Evolutionary conservation across 768 basidiomycete species (phyloP), one percentile per base, ranked within the genome.

Genomic region (Cystofilobasidium capitatum): DNA sequence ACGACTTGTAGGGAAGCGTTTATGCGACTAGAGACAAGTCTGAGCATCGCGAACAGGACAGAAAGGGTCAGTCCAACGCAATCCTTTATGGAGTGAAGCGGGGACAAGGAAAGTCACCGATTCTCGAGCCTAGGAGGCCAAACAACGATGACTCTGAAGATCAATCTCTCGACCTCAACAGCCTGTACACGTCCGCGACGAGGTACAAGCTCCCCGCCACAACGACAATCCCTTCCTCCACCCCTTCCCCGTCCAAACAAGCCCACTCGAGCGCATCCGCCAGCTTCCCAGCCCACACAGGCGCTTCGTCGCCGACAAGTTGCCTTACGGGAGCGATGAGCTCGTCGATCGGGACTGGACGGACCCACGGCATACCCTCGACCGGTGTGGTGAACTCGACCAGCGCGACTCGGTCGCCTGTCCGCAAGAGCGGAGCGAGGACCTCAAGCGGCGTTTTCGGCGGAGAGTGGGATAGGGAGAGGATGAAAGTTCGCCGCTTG

Each of bases 301-400:
- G 66, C 22, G 82, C 79, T 49, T 79, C 79, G n/a, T 76, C 77
- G 7, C 82, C 81, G 4, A 78, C 74, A 6, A 86, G 77, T 37
- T 70, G 70, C 51, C 66, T 69, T 24, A 85, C 83, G 0, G 79
- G 81, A 20, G 78, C 77, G 26, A 73, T 77, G 62, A 93, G 71
- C 58, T 83, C 82, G 2, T 75, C 75, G 4, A 82, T 80, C 9
- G 83, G 74, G 0, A 86, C 85, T 4, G 85, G 79, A 42, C 79
- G 82, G 31, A 98, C 86, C 96, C 96, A 99, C 0, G 93, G 90
- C 96, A 99, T 98, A 2, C 86, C 89, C 3, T 86, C 88, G 0
- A 91, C 88, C 5, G 83, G 84, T 2, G 58, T 74, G 9, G 65
- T 70, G 69, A 73, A 80, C 42, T 71, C 69, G n/a, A 75, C 72